A percentile compares a stretch with the other conserved stretches of the same genome.
Conservation (phyloP, 2,329 filamentous ascomycete species). For the Huntiella decipiens region DNA sequence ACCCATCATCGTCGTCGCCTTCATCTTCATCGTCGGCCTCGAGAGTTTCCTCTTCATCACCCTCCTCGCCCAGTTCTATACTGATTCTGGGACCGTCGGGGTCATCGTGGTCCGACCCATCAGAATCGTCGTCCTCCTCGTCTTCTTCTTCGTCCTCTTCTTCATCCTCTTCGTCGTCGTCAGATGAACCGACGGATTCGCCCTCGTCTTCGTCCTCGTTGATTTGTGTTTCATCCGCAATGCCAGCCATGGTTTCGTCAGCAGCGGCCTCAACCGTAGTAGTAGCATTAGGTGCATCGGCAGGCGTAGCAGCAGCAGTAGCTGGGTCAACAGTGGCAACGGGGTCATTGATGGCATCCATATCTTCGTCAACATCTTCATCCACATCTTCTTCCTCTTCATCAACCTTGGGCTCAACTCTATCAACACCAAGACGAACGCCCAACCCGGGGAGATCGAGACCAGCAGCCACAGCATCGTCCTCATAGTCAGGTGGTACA, state of each 20-base stretch:
- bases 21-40: constrained; percentile 7
- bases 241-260: constrained; percentile 4
- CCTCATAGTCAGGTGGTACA: constrained; percentile 37
- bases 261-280: constrained; percentile 11
- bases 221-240: constrained; percentile 9
- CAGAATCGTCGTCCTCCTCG: constrained; percentile 11
- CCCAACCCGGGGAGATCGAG: background rate
- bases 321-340: constrained; percentile 10
- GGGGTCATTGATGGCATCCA: constrained; percentile 12
- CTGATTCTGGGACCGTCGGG: constrained; percentile 10
- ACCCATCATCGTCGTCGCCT: background rate
- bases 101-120: constrained; percentile 6
- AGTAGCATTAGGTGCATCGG: constrained; percentile 14
- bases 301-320: constrained; percentile 14
- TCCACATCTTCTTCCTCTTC: constrained; percentile 12
- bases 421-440: background rate
- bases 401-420: constrained; percentile 5
- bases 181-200: constrained; percentile 10
- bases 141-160: constrained; percentile 14
- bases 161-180: constrained; percentile 14
- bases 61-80: background rate
- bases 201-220: constrained; percentile 13
- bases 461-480: constrained; percentile 21
- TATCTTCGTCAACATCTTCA: constrained; percentile 9
- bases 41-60: constrained; percentile 12